These are phyloP conservation scores for Scleroderma bovista DNA, from an alignment of 768 basidiomycete genomes.

Conservation along the genomic window DNA sequence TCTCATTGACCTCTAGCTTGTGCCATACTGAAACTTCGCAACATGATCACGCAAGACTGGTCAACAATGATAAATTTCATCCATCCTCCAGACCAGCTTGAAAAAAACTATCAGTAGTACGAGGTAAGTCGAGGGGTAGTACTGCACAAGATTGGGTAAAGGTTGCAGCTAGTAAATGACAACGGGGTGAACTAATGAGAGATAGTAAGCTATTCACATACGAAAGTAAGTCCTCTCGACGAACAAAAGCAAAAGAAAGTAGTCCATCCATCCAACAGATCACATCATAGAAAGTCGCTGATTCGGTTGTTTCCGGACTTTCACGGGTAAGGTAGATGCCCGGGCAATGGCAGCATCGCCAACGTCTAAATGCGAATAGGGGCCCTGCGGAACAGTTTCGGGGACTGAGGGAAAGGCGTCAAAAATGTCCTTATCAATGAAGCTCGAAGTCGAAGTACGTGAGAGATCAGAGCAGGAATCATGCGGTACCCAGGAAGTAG, in stretches of 20 bases:
- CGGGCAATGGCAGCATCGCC: conserved; percentile 11
- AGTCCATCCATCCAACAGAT: too few relatives aligned
- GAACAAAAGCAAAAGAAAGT: neutral
- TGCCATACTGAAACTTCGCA: too few relatives aligned
- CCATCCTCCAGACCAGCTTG: neutral
- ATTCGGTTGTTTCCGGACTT: conserved; percentile 21
- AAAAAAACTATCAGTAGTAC: neutral
- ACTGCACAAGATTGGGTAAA: conserved; percentile 11
- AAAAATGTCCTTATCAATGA: conserved; percentile 54
- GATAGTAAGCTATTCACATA: conserved; percentile 4
- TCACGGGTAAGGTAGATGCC: conserved; percentile 22
- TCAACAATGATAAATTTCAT: neutral
- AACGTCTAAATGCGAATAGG: conserved; percentile 10
- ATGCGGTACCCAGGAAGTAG: conserved; percentile 41
- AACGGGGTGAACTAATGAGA: neutral
- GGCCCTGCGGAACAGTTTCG: conserved; percentile 36
- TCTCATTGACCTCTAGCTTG: too few relatives aligned
- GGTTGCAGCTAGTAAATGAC: conserved; percentile 19
- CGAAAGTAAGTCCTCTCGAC: neutral
- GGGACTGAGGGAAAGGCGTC: conserved; percentile 75
- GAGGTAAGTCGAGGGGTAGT: neutral
- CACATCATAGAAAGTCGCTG: conserved; percentile 21
- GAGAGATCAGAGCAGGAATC: conserved; percentile 39
- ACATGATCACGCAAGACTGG: neutral
- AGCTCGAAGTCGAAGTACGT: conserved; percentile 18